Evolutionary conservation across 306 rosid genomes (phyloP), one percentile per base, ranked within the genome.

Genomic region (Medicago truncatula): DNA sequence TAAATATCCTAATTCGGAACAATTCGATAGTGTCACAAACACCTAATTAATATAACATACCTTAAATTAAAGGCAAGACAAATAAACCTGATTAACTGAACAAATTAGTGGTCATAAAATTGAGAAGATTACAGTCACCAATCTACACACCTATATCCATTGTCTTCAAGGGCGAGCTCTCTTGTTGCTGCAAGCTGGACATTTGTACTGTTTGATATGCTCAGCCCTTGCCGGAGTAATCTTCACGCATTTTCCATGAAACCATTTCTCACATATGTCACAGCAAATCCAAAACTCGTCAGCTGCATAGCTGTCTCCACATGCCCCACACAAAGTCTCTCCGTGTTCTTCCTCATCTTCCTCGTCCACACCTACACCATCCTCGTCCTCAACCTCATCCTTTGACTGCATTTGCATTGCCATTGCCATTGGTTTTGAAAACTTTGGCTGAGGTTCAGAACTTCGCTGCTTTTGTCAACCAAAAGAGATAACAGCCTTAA

Each of bases 181-280:
- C 89, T 91, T 93, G 90, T 85, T 88, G 89, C 91, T 88, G 92
- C 98, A 93, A 74, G 97, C 87, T 39, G 98, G 98, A 83, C 98
- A 93, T 85, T 93, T 91, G 83, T 93, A 93, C 69, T 89, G 96
- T 85, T 93, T 91, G 61, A 93, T 91, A 49, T 93, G 96, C 73
- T 86, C 96, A 1, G 98, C 97, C 75, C 92, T 84, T 9, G 93
- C 96, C 2, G 89, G 92, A 23, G 96, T 91, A 85, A 93, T 91
- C 91, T 89, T 91, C 20, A 91, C 98, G 40, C 98, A 93, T 80
- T 89, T 89, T 3, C 98, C 98, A 47, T 93, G 98, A 89, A 93
- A 93, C 98, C 98, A 91, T 78, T 80, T 89, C 87, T 91, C 97
- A 38, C 98, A 93, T n/a, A 86, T 73, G 78, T 88, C 96, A 3